Percentiles rank a stretch among this genome's conserved stretches.
Conservation (phyloP, 2,329 filamentous ascomycete species). For the Botrytis cinerea region DNA sequence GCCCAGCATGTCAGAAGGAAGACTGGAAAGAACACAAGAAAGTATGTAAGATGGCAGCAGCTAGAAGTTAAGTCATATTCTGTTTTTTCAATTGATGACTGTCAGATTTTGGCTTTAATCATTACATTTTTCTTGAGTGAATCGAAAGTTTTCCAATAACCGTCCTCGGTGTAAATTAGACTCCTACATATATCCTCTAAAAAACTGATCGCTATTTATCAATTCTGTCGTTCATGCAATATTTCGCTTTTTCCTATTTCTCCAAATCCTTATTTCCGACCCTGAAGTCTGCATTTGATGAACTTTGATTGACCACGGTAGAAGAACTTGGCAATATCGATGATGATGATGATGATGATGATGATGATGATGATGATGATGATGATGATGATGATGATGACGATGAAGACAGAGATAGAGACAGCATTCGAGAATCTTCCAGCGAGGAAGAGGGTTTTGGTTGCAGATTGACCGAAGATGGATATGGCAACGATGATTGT, state of each 20-base stretch:
- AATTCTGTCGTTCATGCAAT: neutral
- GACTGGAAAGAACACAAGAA: conserved; percentile 16
- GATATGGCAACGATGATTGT: neutral
- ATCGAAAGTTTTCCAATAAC: neutral
- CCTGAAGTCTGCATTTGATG: neutral
- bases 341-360: neutral
- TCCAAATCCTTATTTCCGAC: neutral
- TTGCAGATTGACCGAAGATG: neutral
- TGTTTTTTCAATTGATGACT: no score
- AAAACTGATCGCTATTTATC: neutral
- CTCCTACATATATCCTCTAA: neutral
- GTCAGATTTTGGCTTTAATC: neutral
- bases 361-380: neutral
- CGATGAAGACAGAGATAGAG: no score
- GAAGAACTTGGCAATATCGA: neutral
- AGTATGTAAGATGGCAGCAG: neutral
- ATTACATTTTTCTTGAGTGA: neutral
- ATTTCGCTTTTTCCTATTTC: neutral
- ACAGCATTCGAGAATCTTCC: neutral
- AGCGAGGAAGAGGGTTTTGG: neutral
- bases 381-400: no score
- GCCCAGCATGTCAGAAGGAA: neutral
- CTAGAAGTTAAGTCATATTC: neutral
- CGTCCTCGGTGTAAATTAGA: neutral
- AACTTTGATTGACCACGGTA: neutral